Conservation (phyloP, 1,284 basidiomycete genomes). For the Meira nashicola region DNA sequence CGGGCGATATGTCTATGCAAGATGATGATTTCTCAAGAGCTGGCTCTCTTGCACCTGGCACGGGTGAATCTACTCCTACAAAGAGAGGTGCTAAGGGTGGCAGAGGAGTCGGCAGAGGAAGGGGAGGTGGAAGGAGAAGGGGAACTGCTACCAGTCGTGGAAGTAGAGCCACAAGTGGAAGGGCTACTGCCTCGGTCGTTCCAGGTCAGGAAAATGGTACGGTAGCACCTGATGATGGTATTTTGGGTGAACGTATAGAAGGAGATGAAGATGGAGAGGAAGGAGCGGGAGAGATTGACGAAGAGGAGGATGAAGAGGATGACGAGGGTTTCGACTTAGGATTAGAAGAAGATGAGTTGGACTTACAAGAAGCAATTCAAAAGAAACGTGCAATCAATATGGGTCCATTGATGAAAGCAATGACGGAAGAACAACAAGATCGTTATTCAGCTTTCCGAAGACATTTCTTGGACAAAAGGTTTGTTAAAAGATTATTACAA, state of each 20-base stretch:
- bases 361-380: conserved; percentile 47
- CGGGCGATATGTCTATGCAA: no score
- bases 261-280: conserved; percentile 32
- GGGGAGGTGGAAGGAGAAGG: neutral
- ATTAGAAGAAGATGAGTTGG: conserved; percentile 41
- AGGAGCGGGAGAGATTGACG: conserved; percentile 2
- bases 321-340: conserved; percentile 45
- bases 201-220: neutral
- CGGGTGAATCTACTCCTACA: neutral
- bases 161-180: conserved; percentile 2
- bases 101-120: conserved; percentile 1
- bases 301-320: conserved; percentile 31
- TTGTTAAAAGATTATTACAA: conserved; percentile 77
- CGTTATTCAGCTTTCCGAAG: conserved; percentile 80
- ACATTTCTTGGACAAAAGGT: conserved; percentile 74
- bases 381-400: conserved; percentile 52
- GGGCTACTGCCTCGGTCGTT: neutral
- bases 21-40: no score
- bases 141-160: neutral
- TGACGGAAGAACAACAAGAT: conserved; percentile 75
- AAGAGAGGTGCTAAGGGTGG: neutral
- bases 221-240: neutral
- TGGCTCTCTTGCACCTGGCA: neutral
- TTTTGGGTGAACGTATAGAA: conserved; percentile 3
- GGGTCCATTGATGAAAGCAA: conserved; percentile 72